A percentile compares a stretch with the other conserved stretches of the same genome.
Conservation (phyloP, 2,329 filamentous ascomycete species). For the Aphanocladium album region DNA sequence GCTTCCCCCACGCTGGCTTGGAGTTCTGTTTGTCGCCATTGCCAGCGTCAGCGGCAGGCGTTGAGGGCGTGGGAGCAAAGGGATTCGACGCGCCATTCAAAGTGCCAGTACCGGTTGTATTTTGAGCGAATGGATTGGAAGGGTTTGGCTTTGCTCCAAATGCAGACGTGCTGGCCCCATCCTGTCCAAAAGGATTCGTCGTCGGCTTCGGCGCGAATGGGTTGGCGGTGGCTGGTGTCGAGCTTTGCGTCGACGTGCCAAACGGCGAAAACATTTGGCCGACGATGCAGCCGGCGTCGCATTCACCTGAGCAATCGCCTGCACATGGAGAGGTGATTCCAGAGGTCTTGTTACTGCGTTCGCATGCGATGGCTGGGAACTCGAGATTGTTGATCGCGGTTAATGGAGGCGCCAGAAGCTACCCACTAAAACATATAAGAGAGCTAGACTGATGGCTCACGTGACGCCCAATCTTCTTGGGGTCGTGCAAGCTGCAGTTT, state of each 20-base stretch:
- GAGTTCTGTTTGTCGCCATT: not conserved
- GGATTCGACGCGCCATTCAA: conserved; percentile 6
- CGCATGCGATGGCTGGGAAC: conserved; percentile 5
- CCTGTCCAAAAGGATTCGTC: conserved; percentile 27
- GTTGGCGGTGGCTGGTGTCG: conserved; percentile 28
- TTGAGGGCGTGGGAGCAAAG: not conserved
- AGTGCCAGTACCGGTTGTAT: conserved; percentile 24
- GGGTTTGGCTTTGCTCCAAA: conserved; percentile 16
- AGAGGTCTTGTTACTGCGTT: conserved; percentile 1
- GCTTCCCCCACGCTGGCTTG: not conserved
- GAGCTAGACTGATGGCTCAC: not conserved
- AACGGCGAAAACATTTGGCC: conserved; percentile 35
- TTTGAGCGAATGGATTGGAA: conserved; percentile 21
- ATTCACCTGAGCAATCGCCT: conserved; percentile 30
- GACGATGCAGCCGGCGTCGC: conserved; percentile 38
- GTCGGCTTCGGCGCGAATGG: conserved; percentile 28
- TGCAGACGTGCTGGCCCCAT: conserved; percentile 24
- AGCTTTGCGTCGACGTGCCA: conserved; percentile 30
- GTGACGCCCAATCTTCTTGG: not conserved
- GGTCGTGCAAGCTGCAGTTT: not conserved
- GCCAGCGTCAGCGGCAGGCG: not conserved
- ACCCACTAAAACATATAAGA: conserved; percentile 9
- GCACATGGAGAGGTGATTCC: conserved; percentile 27
- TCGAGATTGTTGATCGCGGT: conserved; percentile 10
- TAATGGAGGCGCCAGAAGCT: conserved; percentile 11